Conservation (phyloP, 768 basidiomycete genomes). For the Psilocybe cyanescens region DNA sequence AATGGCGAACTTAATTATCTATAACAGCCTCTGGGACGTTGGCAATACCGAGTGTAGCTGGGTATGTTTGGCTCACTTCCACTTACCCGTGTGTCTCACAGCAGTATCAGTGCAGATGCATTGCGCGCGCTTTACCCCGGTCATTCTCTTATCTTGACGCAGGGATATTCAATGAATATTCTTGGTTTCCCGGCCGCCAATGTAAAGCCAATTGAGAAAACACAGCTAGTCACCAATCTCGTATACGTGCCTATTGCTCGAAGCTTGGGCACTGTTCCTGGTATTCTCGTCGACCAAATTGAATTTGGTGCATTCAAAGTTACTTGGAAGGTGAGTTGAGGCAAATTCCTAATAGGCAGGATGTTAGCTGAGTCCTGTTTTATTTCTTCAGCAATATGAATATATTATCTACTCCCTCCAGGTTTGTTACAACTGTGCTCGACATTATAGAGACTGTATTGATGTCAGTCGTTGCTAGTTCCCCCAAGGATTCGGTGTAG, state of each 20-base stretch:
- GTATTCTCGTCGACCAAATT: slow-evolving; percentile 54
- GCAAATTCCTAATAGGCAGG: neutral
- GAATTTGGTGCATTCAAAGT: slow-evolving; percentile 58
- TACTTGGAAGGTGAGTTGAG: slow-evolving; percentile 59
- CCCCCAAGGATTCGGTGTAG: slow-evolving; percentile 30
- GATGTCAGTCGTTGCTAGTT: slow-evolving; percentile 25
- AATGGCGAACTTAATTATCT: neutral
- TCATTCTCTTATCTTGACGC: slow-evolving; percentile 59
- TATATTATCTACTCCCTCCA: slow-evolving; percentile 57
- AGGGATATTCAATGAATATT: slow-evolving; percentile 48
- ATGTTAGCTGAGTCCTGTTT: neutral
- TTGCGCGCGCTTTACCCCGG: slow-evolving; percentile 65
- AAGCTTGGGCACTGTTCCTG: slow-evolving; percentile 42
- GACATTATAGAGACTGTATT: neutral
- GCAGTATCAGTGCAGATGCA: slow-evolving; percentile 39
- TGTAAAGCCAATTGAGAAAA: slow-evolving; percentile 48
- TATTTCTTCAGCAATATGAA: slow-evolving; percentile 47
- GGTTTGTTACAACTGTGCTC: slow-evolving; percentile 35
- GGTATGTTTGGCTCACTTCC: slow-evolving; percentile 33
- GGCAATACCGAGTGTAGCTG: slow-evolving; percentile 45
- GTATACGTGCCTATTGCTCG: slow-evolving; percentile 54
- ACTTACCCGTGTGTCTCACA: neutral
- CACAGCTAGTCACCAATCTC: slow-evolving; percentile 52
- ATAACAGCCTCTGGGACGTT: slow-evolving; percentile 56
- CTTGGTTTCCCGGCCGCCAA: slow-evolving; percentile 53